Conservation (phyloP, 2,329 filamentous ascomycete species). For the Aspergillus brasiliensis region DNA sequence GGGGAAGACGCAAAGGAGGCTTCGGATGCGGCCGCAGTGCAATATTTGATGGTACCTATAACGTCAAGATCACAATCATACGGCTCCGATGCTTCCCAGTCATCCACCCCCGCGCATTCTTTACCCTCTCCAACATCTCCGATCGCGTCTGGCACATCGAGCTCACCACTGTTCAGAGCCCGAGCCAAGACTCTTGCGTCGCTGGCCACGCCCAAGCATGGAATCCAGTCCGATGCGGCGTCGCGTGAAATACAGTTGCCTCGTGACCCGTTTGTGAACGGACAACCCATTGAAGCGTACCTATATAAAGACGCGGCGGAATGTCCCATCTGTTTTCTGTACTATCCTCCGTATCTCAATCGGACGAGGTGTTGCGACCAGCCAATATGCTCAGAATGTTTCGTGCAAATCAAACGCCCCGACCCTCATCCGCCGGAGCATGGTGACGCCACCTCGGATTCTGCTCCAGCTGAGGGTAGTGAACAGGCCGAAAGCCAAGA, state of each 20-base stretch:
- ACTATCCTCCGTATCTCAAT: slow-evolving; percentile 93
- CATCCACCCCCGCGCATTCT: slow-evolving; percentile 64
- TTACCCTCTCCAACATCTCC: slow-evolving; percentile 61
- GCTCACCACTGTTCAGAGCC: slow-evolving; percentile 69
- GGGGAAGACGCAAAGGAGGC: slow-evolving; percentile 47
- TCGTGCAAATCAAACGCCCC: slow-evolving; percentile 95
- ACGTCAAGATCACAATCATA: slow-evolving; percentile 74
- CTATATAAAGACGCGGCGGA: slow-evolving; percentile 89
- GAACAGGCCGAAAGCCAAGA: slow-evolving; percentile 45
- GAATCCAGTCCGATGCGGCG: slow-evolving; percentile 68
- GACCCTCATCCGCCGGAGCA: slow-evolving; percentile 90
- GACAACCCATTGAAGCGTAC: slow-evolving; percentile 89
- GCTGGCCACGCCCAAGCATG: slow-evolving; percentile 73
- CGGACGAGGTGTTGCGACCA: slow-evolving; percentile 94
- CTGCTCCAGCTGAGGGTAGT: slow-evolving; percentile 32
- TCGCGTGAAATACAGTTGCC: slow-evolving; percentile 80
- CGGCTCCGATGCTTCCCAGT: slow-evolving; percentile 71
- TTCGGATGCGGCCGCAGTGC: slow-evolving; percentile 61
- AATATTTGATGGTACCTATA: slow-evolving; percentile 78
- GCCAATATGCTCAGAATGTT: slow-evolving; percentile 95
- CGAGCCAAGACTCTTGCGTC: slow-evolving; percentile 88
- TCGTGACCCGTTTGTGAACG: slow-evolving; percentile 84
- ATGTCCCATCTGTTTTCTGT: slow-evolving; percentile 95
- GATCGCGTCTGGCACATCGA: slow-evolving; percentile 52
- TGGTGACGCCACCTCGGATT: slow-evolving; percentile 50